phyloP scores from a whole-genome alignment of 768 basidiomycete genomes.

The Dacryopinax primogenitus region DNA sequence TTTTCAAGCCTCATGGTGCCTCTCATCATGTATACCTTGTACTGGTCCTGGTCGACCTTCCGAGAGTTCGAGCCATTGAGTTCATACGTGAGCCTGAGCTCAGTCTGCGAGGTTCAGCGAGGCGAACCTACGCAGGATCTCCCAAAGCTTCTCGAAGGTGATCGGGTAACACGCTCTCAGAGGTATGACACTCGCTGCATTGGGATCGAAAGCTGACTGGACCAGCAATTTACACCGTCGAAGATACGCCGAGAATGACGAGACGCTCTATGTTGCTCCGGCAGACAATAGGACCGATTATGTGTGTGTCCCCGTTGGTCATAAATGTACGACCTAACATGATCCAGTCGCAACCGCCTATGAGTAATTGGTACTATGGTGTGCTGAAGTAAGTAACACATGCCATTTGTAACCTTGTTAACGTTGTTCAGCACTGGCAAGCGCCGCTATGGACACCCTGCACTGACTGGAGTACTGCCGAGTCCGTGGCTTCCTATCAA shows the following conservation, averaged over 20 bases:
- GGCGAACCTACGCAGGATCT: constrained; percentile 79
- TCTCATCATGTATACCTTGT: constrained; percentile 56
- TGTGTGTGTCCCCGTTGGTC: constrained; percentile 31
- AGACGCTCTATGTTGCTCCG: constrained; percentile 87
- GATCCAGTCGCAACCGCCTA: constrained; percentile 79
- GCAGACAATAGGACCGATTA: constrained; percentile 89
- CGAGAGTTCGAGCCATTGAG: constrained; percentile 57
- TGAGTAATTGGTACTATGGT: constrained; percentile 88
- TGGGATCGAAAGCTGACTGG: neutral
- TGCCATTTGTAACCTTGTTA: neutral
- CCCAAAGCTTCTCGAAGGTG: constrained; percentile 57
- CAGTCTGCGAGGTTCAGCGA: constrained; percentile 76
- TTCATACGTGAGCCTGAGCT: constrained; percentile 71
- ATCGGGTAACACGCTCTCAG: constrained; percentile 80
- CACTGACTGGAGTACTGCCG: constrained; percentile 82
- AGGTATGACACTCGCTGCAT: constrained; percentile 38
- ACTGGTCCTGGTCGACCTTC: constrained; percentile 72
- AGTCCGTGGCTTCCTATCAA: constrained; percentile 90
- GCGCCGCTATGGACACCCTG: constrained; percentile 87
- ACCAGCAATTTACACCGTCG: constrained; percentile 67
- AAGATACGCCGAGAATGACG: constrained; percentile 86
- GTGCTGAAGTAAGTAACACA: constrained; percentile 57
- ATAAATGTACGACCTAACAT: neutral
- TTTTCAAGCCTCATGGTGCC: constrained; percentile 57
- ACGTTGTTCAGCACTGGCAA: constrained; percentile 65